Percentiles rank a stretch among this genome's conserved stretches.
These are phyloP conservation scores for Sugiyamaella mastotermitis DNA, from an alignment of 805 yeast species.

Conservation along the genomic window DNA sequence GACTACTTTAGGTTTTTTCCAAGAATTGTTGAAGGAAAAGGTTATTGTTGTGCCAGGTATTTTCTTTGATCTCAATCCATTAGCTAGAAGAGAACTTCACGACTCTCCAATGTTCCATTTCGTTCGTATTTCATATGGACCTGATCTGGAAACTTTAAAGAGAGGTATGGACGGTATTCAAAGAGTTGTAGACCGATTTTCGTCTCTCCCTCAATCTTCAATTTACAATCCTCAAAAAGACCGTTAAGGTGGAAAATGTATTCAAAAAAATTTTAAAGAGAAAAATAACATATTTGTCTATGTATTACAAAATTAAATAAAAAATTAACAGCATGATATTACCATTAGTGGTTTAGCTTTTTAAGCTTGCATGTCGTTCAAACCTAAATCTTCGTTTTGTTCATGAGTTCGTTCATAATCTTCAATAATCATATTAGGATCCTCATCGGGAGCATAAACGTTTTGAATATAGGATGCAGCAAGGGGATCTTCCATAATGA, in stretches of 20 bases:
- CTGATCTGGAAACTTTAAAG: conserved; percentile 44
- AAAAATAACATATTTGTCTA: neutral
- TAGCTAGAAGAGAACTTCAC: conserved; percentile 39
- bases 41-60: conserved; percentile 60
- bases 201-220: conserved; percentile 3
- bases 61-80: conserved; percentile 55
- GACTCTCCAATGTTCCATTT: conserved; percentile 57
- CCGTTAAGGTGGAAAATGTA: too few species aligned
- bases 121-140: conserved; percentile 56
- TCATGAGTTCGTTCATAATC: conserved; percentile 84
- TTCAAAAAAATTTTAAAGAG: too few species aligned
- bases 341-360: too few species aligned
- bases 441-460: conserved; percentile 97
- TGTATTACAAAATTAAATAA: conserved; percentile 2
- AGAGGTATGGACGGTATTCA: conserved; percentile 59
- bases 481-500: conserved; percentile 87
- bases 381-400: conserved; percentile 89
- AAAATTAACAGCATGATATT: too few species aligned
- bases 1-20: conserved; percentile 57
- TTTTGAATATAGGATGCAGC: conserved; percentile 95
- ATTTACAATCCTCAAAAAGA: too few species aligned
- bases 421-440: conserved; percentile 90
- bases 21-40: conserved; percentile 54
- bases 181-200: conserved; percentile 30
- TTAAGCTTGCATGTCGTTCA: conserved; percentile 39